Evolutionary conservation across 352 stramenopile species (phyloP), one percentile per base, ranked within the genome.

Genomic region (Phytophthora litchii): DNA sequence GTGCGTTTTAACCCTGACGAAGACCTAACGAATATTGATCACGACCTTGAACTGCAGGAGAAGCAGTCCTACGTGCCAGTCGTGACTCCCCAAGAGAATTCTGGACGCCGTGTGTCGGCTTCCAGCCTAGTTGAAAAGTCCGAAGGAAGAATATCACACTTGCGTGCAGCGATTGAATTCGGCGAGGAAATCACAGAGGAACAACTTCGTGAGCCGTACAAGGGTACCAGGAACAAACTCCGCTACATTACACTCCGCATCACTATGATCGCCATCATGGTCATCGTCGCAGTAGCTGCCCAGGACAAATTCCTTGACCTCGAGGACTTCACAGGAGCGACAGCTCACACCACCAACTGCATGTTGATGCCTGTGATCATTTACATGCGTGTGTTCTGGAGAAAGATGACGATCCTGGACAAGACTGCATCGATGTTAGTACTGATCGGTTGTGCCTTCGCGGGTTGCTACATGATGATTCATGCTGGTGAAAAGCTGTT

Each of bases 351-450:
- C 11, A 41, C 79, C 20, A 84, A 73, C 67, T 84, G 72, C 60
- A 79, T 84, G 42, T 48, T 76, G 16, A 60, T 87, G 47, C 75
- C 75, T 1, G 67, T 83, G 40, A 31, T 78, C 3, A 73, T 87
- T 10, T 76, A 86, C 44, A 56, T 85, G 34, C 79, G 71, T 42
- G 64, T 64, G 10, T 74, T 71, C 37, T 74, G 62, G 67, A 70
- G 36, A 37, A 80, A 64, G 35, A 54, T 76, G 29, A 54, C 77
- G 2, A 45, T 79, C 10, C 62, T 67, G n/a, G 75, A 85, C 50
- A 80, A 86, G 55, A 60, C 61, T 42, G 48, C 52, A 3, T 60
- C 64, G 9, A 63, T 64, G n/a, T 4, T 78, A 25, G 59, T 83
- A n/a, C 35, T 88, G 11, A 20, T 81, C 3, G 41, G 80, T 8